Evolutionary conservation across 179 eudicot genomes (phyloP).

Genomic region (Carnegiea gigantea): DNA sequence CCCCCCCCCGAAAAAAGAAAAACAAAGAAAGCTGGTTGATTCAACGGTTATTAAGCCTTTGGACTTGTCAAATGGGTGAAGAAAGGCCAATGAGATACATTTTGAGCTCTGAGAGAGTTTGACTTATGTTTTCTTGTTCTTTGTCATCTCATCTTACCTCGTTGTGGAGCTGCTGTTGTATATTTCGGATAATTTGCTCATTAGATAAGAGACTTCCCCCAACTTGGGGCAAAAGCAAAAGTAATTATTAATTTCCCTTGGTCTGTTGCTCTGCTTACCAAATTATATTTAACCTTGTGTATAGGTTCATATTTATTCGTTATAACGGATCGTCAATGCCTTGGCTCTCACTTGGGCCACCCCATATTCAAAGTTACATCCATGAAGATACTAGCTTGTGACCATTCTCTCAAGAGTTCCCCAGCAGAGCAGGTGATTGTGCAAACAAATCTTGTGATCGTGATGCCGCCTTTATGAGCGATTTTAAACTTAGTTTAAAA

Average conservation of each 20-base stretch:
- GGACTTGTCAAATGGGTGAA: background rate
- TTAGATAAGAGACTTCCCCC: background rate
- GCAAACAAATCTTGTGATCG: background rate
- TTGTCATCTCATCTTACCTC: background rate
- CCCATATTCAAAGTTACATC: constrained; percentile 81
- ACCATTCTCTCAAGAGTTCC: constrained; percentile 69
- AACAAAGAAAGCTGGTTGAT: background rate
- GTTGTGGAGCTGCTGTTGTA: background rate
- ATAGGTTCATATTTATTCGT: constrained; percentile 85
- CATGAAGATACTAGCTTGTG: constrained; percentile 84
- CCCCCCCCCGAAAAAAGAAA: too few relatives aligned
- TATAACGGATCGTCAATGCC: constrained; percentile 73
- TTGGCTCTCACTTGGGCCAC: constrained; percentile 84
- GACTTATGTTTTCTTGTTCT: background rate
- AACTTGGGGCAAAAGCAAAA: background rate
- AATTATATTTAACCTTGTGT: constrained; percentile 24
- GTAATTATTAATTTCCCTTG: background rate
- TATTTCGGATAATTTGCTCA: background rate
- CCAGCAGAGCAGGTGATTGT: constrained; percentile 72
- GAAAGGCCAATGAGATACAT: background rate
- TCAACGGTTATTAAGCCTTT: background rate
- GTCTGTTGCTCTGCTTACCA: background rate
- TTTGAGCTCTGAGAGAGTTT: background rate
- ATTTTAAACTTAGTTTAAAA: constrained; percentile 18
- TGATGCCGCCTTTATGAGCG: constrained; percentile 5